Base-by-base conservation (phyloP, 345 rosid genomes). In the Eucalyptus coolabah region DNA sequence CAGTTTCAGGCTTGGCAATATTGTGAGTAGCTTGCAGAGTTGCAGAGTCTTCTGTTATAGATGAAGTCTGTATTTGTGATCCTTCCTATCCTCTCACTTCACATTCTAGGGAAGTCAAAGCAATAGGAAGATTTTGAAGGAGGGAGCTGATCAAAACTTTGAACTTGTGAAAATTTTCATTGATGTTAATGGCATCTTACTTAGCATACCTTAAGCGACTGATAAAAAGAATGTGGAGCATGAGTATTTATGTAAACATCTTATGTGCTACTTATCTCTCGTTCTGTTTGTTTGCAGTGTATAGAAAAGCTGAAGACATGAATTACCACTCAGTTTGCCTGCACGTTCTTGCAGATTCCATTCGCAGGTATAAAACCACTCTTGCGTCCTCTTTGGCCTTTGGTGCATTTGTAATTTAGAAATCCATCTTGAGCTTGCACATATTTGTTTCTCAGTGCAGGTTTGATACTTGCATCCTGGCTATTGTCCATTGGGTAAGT, bases 231-330 rank as follows among this genome's bases (percentile, higher is more conserved):
- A 3, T 67, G 80, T 32, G 16, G 40, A 67, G 80, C 40, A 67
- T 67, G 80, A 67, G 40, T 67, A n/a, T 67, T 15, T 67, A 32
- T 24, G 7, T 72, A n/a, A 45, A 32, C 32, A 24, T 37, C 18
- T 53, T 45, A 44, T 1, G 12, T 83, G 49, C 65, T 34, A 30
- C 90, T 40, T 34, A n/a, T 53, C 88, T 63, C 49, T 80, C 87
- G 65, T 88, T 87, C 9, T 90, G 81, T 47, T 24, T 89, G 19
- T 60, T 82, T 95, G 92, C 96, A 98, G 99, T 90, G 19, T 98
- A 98, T 94, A 95, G 99, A 93, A 97, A 92, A 86, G 96, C 99
- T 59, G 99, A 98, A 95, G 99, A 98, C 92, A 97, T 98, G 99
- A 98, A 98, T 91, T 94, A 94, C 90, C 99, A 98, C 91, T 95